phyloP scores from a whole-genome alignment of 257 asterid species.

The Oldenlandia corymbosa region DNA sequence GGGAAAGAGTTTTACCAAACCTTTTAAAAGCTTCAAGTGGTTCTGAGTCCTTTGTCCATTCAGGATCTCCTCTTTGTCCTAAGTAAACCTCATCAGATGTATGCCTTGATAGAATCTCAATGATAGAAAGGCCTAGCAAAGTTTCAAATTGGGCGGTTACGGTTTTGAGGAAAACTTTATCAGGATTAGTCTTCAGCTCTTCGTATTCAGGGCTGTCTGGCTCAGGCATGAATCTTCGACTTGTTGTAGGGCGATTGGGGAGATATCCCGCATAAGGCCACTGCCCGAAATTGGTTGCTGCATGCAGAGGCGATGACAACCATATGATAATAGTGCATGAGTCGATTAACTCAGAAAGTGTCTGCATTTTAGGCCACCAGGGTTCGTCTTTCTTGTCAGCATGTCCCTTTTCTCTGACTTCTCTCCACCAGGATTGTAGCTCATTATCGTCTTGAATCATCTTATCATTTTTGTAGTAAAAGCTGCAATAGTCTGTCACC shows the following conservation, averaged over 20 bases:
- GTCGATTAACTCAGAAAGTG: constrained; percentile 42
- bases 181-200: constrained; percentile 55
- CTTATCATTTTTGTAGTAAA: constrained; percentile 51
- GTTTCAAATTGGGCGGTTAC: constrained; percentile 51
- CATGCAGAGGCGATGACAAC: constrained; percentile 81
- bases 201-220: constrained; percentile 48
- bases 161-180: constrained; percentile 53
- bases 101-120: constrained; percentile 68
- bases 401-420: constrained; percentile 59
- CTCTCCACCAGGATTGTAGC: constrained; percentile 83
- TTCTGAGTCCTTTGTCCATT: constrained; percentile 55
- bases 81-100: constrained; percentile 57
- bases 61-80: constrained; percentile 51
- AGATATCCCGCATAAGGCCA: constrained; percentile 67
- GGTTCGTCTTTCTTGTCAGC: constrained; percentile 64
- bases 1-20: constrained; percentile 51
- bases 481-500: constrained; percentile 58
- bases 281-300: constrained; percentile 72
- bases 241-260: constrained; percentile 61
- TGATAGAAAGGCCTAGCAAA: constrained; percentile 46
- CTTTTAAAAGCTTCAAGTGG: constrained; percentile 42
- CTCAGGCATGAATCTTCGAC: constrained; percentile 69
- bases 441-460: constrained; percentile 46
- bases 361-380: constrained; percentile 80
- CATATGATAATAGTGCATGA: constrained; percentile 71